These are phyloP conservation scores for Cordyceps militaris DNA, from an alignment of 2,329 filamentous ascomycete species.

Conservation along the genomic window DNA sequence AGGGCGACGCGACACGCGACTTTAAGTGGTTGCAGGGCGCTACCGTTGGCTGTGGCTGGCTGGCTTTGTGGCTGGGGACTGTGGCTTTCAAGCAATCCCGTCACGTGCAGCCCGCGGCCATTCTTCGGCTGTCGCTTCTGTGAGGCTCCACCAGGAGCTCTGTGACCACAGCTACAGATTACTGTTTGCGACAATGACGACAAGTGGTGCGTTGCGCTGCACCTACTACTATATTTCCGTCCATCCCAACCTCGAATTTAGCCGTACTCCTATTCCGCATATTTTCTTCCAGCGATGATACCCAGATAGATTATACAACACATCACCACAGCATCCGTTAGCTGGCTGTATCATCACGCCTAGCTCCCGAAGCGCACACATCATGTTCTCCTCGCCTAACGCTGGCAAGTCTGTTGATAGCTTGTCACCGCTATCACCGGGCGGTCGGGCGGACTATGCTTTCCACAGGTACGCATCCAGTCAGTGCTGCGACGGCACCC, in stretches of 20 bases:
- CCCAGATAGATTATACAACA: constrained; percentile 32
- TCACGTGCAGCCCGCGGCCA: constrained; percentile 4
- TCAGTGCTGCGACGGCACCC: background rate
- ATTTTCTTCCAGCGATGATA: constrained; percentile 38
- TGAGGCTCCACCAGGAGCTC: background rate
- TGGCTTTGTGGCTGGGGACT: background rate
- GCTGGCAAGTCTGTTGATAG: constrained; percentile 62
- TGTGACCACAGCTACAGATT: background rate
- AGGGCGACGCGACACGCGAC: constrained; percentile 19
- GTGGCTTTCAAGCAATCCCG: background rate
- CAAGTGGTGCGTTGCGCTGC: background rate
- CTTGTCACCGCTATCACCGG: constrained; percentile 46
- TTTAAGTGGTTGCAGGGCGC: constrained; percentile 26
- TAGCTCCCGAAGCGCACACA: constrained; percentile 15
- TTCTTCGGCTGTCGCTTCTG: constrained; percentile 6
- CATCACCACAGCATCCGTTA: constrained; percentile 19
- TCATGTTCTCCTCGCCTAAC: constrained; percentile 53
- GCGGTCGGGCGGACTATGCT: constrained; percentile 47
- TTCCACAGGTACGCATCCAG: constrained; percentile 47
- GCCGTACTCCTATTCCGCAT: background rate
- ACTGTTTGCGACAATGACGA: constrained; percentile 12
- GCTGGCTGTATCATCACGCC: constrained; percentile 13
- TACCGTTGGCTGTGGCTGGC: background rate
- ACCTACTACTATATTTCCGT: background rate
- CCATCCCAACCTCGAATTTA: background rate